phyloP scores from a whole-genome alignment of 257 asterid genomes.

The Solanum chiquidenum region DNA sequence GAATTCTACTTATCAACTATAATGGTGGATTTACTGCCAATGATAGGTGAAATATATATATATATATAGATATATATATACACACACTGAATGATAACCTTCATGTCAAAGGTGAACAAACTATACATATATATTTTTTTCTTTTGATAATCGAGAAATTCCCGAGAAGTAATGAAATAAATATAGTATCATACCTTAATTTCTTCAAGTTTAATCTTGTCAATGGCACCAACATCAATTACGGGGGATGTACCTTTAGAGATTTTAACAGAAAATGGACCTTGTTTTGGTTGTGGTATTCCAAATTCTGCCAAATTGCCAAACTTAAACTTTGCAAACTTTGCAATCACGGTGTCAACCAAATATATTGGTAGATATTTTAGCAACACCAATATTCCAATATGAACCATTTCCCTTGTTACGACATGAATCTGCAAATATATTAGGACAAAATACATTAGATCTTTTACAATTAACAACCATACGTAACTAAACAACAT shows the following conservation, averaged over 20 bases:
- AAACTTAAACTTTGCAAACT: neutral
- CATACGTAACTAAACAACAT: conserved; percentile 5
- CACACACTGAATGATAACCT: too few species aligned
- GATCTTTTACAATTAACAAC: too few species aligned
- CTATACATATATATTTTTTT: too few species aligned
- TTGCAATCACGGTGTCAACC: conserved; percentile 17
- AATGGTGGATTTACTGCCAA: too few species aligned
- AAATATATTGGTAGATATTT: neutral
- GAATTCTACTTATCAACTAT: too few species aligned
- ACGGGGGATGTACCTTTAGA: conserved; percentile 28
- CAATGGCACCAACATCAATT: neutral
- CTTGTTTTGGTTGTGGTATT: neutral
- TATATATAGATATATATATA: too few species aligned
- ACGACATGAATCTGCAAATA: conserved; percentile 34
- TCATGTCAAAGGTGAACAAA: too few species aligned
- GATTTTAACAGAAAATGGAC: conserved; percentile 30
- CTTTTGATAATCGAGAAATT: too few species aligned
- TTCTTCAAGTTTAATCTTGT: conserved; percentile 19
- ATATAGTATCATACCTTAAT: conserved; percentile 14
- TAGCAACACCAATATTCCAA: conserved; percentile 29
- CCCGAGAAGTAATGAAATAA: too few species aligned
- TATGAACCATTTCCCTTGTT: conserved; percentile 16
- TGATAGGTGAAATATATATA: too few species aligned
- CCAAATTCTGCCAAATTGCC: conserved; percentile 33
- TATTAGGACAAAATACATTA: neutral